Evolutionary conservation across 2,329 filamentous ascomycete genomes (phyloP).

Genomic region (Xylaria arbuscula): DNA sequence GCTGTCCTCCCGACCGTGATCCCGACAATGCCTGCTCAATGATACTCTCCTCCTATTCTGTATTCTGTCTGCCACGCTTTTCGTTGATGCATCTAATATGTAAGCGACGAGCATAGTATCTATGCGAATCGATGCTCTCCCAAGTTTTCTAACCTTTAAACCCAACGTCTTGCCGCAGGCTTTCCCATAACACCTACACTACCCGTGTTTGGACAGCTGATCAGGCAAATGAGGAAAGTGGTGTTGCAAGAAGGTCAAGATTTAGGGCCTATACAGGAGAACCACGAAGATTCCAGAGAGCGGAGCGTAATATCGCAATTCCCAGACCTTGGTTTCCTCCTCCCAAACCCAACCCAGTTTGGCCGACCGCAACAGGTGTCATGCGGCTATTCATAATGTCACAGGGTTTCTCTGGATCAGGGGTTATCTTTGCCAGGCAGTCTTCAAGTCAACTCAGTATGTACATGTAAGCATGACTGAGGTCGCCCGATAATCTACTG

Average conservation of each 20-base stretch:
- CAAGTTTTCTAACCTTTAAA: background rate
- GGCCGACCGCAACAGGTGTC: background rate
- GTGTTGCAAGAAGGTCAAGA: background rate
- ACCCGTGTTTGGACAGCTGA: background rate
- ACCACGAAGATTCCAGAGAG: background rate
- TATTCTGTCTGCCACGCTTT: slow-evolving; percentile 5
- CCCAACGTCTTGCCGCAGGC: background rate
- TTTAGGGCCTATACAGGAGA: background rate
- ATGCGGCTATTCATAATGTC: background rate
- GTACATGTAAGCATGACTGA: slow-evolving; percentile 8
- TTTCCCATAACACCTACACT: background rate
- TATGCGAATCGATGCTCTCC: background rate
- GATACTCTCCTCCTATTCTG: too few species aligned
- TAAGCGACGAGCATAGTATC: background rate
- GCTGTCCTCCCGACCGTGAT: slow-evolving; percentile 21
- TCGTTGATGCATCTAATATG: background rate
- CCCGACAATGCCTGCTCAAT: slow-evolving; percentile 16
- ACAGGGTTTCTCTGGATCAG: background rate
- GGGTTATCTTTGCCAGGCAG: background rate
- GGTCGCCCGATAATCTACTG: background rate
- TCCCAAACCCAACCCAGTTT: too few species aligned
- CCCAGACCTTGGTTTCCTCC: background rate
- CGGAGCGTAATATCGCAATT: background rate
- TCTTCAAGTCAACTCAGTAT: background rate
- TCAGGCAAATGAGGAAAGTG: background rate